These are phyloP conservation scores for Scleroderma bovista DNA, from an alignment of 768 basidiomycete species.

Conservation along the genomic window DNA sequence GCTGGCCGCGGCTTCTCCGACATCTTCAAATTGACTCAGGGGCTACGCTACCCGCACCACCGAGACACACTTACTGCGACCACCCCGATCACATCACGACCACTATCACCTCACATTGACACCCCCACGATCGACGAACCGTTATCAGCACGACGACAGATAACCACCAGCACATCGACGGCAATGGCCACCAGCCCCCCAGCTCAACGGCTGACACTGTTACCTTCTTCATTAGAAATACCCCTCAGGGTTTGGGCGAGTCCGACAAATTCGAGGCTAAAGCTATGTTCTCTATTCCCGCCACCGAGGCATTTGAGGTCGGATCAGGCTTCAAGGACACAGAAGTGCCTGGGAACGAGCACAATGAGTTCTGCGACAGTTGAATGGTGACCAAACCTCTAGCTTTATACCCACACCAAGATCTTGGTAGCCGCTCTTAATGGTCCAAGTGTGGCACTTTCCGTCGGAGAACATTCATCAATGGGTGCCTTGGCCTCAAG, in stretches of 20 bases:
- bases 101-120: no score
- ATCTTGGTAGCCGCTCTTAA: slow-evolving; percentile 67
- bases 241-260: slow-evolving; percentile 90
- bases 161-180: no score
- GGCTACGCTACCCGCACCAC: no score
- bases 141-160: no score
- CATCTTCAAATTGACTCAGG: no score
- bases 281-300: slow-evolving; percentile 98
- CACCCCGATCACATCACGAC: no score
- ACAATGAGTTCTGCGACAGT: slow-evolving; percentile 59
- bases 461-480: neutral
- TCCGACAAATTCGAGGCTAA: slow-evolving; percentile 98
- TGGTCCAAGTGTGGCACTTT: slow-evolving; percentile 59
- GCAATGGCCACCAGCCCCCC: no score
- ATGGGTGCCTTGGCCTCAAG: slow-evolving; percentile 25
- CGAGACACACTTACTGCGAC: no score
- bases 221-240: slow-evolving; percentile 90
- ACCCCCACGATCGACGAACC: no score
- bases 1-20: no score
- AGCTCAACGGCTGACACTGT: no score
- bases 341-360: slow-evolving; percentile 85
- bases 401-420: slow-evolving; percentile 69
- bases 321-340: slow-evolving; percentile 96
- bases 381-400: neutral
- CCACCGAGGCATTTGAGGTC: slow-evolving; percentile 97